phyloP scores from a whole-genome alignment of 129 eudicot genomes.

The Erigeron canadensis region DNA sequence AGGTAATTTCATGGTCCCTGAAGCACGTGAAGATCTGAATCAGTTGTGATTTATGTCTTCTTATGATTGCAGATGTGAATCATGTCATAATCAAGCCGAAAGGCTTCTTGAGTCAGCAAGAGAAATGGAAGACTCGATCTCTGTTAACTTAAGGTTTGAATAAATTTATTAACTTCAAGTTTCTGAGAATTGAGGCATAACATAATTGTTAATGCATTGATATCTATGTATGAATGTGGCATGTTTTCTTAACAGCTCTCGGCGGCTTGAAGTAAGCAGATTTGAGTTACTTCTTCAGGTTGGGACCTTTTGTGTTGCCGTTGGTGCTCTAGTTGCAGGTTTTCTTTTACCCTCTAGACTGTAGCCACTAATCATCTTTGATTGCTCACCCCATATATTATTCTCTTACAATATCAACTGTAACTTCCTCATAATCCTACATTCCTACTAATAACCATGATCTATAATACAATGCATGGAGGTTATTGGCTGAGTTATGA shows the following conservation, averaged over 20 bases:
- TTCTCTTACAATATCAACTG: too few relatives aligned
- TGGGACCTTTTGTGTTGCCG: conserved; percentile 89
- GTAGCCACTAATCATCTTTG: background rate
- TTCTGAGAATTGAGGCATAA: background rate
- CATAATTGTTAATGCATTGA: background rate
- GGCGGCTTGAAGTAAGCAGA: conserved; percentile 96
- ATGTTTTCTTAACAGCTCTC: conserved; percentile 61
- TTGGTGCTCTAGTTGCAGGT: conserved; percentile 99
- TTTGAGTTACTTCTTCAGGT: conserved; percentile 98
- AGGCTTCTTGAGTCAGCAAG: conserved; percentile 97
- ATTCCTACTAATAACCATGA: background rate
- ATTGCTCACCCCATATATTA: too few relatives aligned
- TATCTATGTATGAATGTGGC: background rate
- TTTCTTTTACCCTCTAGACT: conserved; percentile 1
- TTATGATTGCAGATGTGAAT: conserved; percentile 78
- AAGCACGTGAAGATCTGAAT: conserved; percentile 14
- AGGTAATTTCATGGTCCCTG: conserved; percentile 47
- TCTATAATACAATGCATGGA: background rate
- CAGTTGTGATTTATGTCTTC: conserved; percentile 6
- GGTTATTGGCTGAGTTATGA: background rate
- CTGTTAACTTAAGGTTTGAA: conserved; percentile 92
- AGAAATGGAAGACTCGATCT: conserved; percentile 98
- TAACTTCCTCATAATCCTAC: background rate
- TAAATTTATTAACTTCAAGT: conserved; percentile 9
- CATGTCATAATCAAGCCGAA: conserved; percentile 98